Base-by-base conservation (phyloP, 306 rosid genomes). In the Purshia tridentata region DNA sequence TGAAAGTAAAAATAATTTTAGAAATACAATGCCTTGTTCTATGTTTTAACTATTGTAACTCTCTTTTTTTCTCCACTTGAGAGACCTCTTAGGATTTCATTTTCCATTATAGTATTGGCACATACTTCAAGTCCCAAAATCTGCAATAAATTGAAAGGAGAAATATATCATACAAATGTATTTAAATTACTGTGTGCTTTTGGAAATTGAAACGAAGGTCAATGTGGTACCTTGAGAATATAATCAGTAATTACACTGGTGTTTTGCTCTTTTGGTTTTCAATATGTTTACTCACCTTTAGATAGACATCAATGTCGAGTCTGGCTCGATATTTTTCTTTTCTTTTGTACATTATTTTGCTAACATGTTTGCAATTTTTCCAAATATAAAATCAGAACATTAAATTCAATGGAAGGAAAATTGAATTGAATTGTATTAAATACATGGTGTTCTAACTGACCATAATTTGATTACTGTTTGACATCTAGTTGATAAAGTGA, bases 81-180 rank as follows among this genome's bases (percentile, higher is more conserved):
- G 77, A 93, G 88, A 47, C 98, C 97, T 35, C 98, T 78, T 51
- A 93, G 78, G 93, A 93, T 81, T 54, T 81, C 89, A 87, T 93
- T 90, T 20, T 97, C 98, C 53, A 93, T 96, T 84, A 90, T 74
- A 42, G 92, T 92, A 80, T 92, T 94, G 66, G 98, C 97, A 83
- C 98, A 92, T 20, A 65, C 69, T 75, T 90, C 97, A 69, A 93
- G 93, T 53, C 98, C 98, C 84, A 93, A 80, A 87, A 93, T 90
- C 97, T 93, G 84, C 77, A 76, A 65, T 47, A 44, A 67, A 69
- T 53, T 8, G 42, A 22, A 68, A 67, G 61, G 16, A 70, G 8
- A 74, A 72, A 46, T 29, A 57, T n/a, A 20, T 5, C 10, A 39
- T 19, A 29, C 23, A 2, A 12, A 35, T 60, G 19, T 35, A 13